phyloP scores from a whole-genome alignment of 2,329 filamentous ascomycete species.

The Penicillium sp. region DNA sequence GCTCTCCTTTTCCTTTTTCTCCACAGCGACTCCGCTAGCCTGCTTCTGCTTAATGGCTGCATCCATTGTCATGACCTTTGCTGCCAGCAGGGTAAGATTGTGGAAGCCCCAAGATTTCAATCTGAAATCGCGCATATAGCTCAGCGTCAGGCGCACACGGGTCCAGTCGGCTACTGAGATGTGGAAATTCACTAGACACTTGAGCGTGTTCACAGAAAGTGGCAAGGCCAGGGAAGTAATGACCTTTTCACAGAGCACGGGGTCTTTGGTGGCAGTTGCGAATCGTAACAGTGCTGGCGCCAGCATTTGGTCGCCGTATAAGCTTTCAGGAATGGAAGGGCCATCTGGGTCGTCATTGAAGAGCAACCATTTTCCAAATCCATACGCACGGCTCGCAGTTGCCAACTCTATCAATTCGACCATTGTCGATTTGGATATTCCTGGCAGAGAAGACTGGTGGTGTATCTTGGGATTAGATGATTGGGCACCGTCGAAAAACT shows the following conservation, averaged over 20 bases:
- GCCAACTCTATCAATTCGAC: conserved; percentile 50
- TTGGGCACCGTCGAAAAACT: conserved; percentile 21
- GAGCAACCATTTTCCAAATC: conserved; percentile 53
- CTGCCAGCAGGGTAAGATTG: conserved; percentile 35
- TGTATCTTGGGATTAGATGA: conserved; percentile 15
- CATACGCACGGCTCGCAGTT: conserved; percentile 44
- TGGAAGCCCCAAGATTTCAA: conserved; percentile 37
- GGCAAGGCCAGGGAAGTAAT: conserved; percentile 30
- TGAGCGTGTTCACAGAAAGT: conserved; percentile 34
- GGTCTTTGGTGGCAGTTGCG: conserved; percentile 48
- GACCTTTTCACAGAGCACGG: conserved; percentile 27
- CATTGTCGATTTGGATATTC: conserved; percentile 46
- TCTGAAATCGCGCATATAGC: conserved; percentile 32
- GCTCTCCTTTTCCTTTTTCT: conserved; percentile 10
- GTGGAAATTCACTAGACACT: conserved; percentile 34
- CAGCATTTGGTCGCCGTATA: conserved; percentile 48
- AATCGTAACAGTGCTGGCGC: conserved; percentile 53
- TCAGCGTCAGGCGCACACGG: conserved; percentile 28
- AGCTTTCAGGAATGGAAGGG: conserved; percentile 45
- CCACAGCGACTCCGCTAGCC: conserved; percentile 5
- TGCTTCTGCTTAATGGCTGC: conserved; percentile 16
- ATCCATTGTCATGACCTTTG: conserved; percentile 41
- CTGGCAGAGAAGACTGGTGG: conserved; percentile 31
- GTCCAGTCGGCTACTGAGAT: conserved; percentile 35
- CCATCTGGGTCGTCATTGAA: conserved; percentile 51